Conservation (phyloP, 306 rosid genomes). For the Vigna trinervia region DNA sequence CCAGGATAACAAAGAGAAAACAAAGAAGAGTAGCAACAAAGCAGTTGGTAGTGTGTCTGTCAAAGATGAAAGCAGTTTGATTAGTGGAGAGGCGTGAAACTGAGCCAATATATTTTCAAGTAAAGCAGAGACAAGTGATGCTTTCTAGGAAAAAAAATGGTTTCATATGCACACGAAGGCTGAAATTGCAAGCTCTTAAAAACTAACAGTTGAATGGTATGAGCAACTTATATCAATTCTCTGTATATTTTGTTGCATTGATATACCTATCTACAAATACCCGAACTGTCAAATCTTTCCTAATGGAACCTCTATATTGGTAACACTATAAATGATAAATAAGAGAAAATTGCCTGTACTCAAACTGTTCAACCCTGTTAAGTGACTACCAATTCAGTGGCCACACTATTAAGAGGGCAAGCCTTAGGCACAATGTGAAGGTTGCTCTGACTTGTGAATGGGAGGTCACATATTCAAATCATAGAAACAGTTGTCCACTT, state of each 20-base stretch:
- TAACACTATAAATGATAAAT: slow-evolving; percentile 5
- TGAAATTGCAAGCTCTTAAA: slow-evolving; percentile 39
- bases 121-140: slow-evolving; percentile 28
- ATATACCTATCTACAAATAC: slow-evolving; percentile 4
- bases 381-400: not conserved
- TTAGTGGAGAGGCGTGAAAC: slow-evolving; percentile 71
- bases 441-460: not conserved
- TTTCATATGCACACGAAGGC: slow-evolving; percentile 42
- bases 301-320: not conserved
- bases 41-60: slow-evolving; percentile 46
- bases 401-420: slow-evolving; percentile 7
- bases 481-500: not conserved
- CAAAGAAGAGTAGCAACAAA: slow-evolving; percentile 56
- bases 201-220: slow-evolving; percentile 54
- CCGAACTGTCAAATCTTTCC: slow-evolving; percentile 2
- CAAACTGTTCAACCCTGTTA: slow-evolving; percentile 6
- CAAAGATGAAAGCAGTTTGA: slow-evolving; percentile 66
- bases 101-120: slow-evolving; percentile 43
- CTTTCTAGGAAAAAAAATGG: slow-evolving; percentile 34
- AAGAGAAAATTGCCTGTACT: slow-evolving; percentile 6
- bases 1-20: slow-evolving; percentile 64
- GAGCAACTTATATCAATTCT: slow-evolving; percentile 42
- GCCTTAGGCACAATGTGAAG: not conserved
- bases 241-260: slow-evolving; percentile 26
- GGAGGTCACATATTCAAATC: not conserved